phyloP scores from a whole-genome alignment of 768 basidiomycete genomes.

The Lactarius hatsudake region DNA sequence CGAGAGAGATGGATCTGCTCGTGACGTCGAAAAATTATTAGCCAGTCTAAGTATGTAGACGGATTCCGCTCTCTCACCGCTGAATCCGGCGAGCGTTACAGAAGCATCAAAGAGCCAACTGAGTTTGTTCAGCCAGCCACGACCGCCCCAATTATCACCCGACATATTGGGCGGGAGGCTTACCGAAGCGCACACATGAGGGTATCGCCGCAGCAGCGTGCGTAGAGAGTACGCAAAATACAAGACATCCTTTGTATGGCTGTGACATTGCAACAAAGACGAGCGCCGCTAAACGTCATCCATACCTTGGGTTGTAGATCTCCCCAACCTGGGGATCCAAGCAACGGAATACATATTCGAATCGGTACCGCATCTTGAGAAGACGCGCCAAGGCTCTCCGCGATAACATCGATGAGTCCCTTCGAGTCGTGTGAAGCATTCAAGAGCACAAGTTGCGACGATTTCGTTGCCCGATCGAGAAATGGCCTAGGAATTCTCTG shows the following conservation, averaged over 20 bases:
- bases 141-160: slow-evolving; percentile 54
- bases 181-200: slow-evolving; percentile 63
- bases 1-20: slow-evolving; percentile 76
- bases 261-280: slow-evolving; percentile 10
- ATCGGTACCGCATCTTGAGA: slow-evolving; percentile 13
- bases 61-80: slow-evolving; percentile 49
- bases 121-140: slow-evolving; percentile 73
- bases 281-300: slow-evolving; percentile 23
- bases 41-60: slow-evolving; percentile 7
- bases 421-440: slow-evolving; percentile 11
- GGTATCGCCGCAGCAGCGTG: slow-evolving; percentile 51
- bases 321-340: slow-evolving; percentile 58
- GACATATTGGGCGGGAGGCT: slow-evolving; percentile 65
- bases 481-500: slow-evolving; percentile 51
- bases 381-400: slow-evolving; percentile 25
- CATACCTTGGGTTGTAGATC: slow-evolving; percentile 54
- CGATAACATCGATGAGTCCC: slow-evolving; percentile 11
- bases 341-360: slow-evolving; percentile 26
- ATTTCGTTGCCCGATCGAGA: slow-evolving; percentile 35
- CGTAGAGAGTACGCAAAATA: slow-evolving; percentile 72
- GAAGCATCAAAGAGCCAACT: slow-evolving; percentile 78
- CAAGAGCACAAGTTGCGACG: slow-evolving; percentile 19
- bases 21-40: slow-evolving; percentile 6
- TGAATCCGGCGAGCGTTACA: slow-evolving; percentile 73
- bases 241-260: slow-evolving; percentile 54